Percentiles rank a stretch among this genome's conserved stretches.
Conservation (phyloP, 768 basidiomycete genomes). For the Mycena venus region DNA sequence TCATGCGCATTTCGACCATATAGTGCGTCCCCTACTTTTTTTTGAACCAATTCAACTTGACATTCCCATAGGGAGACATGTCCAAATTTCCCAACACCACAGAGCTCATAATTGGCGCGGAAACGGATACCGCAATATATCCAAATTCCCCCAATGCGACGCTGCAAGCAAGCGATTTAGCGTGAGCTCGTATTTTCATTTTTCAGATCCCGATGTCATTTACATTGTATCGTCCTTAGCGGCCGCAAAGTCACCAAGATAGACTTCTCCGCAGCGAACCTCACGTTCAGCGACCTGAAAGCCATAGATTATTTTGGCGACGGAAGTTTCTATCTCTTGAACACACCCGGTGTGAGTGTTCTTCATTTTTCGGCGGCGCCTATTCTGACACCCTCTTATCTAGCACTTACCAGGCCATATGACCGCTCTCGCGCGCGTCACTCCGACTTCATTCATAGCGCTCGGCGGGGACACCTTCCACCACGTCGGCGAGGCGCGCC, state of each 20-base stretch:
- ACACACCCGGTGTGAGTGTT: conserved; percentile 26
- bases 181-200: neutral
- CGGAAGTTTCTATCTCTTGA: conserved; percentile 28
- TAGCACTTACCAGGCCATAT: conserved; percentile 28
- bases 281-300: conserved; percentile 14
- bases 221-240: neutral
- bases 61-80: neutral
- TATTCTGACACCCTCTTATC: neutral
- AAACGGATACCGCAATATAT: neutral
- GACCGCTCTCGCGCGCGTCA: conserved; percentile 26
- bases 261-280: neutral
- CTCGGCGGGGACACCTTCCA: conserved; percentile 2
- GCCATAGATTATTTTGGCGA: conserved; percentile 16
- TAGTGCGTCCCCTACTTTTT: neutral
- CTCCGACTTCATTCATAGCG: conserved; percentile 20
- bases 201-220: neutral
- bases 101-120: conserved; percentile 8
- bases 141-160: conserved; percentile 10
- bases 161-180: neutral
- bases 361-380: too few species aligned
- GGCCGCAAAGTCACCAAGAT: conserved; percentile 14
- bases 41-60: neutral
- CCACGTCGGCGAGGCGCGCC: neutral
- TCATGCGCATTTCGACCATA: neutral
- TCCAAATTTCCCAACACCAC: conserved; percentile 24